Base-by-base conservation (phyloP, 306 rosid genomes). In the Casuarina equisetifolia region DNA sequence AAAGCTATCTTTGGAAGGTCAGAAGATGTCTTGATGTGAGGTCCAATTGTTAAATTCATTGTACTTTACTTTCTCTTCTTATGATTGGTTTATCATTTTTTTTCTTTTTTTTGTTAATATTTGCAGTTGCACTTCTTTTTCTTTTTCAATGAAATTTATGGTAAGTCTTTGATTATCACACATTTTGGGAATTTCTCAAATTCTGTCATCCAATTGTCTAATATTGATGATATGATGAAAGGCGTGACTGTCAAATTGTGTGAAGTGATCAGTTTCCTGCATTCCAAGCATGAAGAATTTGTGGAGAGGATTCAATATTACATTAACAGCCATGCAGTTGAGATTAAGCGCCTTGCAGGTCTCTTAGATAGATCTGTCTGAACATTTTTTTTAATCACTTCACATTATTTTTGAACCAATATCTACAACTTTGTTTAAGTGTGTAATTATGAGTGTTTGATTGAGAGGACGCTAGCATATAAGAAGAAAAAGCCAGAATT, bases 211-310 rank as follows among this genome's bases (percentile, higher is more conserved):
- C 90, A 81, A 49, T 81, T 90, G 81, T 86, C 96, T 67, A 92
- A 85, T 89, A 87, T 95, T 80, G 99, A 90, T 74, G 91, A 89
- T 78, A 86, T 92, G 93, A 84, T 80, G 83, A 83, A 89, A 84
- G 88, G 86, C 86, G 99, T 92, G 88, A 88, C 88, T 63, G 53
- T 74, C 69, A 82, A 83, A 75, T 85, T 92, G 44, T 76, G 63
- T 16, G 82, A 89, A 82, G 90, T 80, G 62, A 87, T 89, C 39
- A 79, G 86, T 78, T n/a, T 85, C 86, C 96, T 95, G 79, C 90
- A 89, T 46, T 52, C 79, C 66, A 91, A 85, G 85, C 91, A 90
- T 83, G 80, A 83, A 80, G 96, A 89, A 54, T 95, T 89, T 80
- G 75, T 85, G 75, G 82, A 62, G 42, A 76, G 78, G 73, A 85